Conservation (phyloP, 2,329 filamentous ascomycete species). For the Trichoderma koningii region DNA sequence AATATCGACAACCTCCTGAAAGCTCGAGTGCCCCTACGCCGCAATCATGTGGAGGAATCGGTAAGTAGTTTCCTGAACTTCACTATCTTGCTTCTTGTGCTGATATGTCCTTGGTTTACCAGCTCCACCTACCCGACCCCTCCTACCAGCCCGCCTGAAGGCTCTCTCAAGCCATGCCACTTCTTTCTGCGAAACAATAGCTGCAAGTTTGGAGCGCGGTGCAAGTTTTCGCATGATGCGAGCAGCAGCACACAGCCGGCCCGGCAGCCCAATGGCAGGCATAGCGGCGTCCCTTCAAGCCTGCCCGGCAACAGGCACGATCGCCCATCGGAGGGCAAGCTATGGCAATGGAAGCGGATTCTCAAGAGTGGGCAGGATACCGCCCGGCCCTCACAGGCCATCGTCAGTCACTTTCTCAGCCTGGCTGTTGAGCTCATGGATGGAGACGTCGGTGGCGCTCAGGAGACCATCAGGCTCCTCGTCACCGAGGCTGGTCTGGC, state of each 20-base stretch:
- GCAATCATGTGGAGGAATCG: neutral
- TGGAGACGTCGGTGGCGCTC: constrained; percentile 30
- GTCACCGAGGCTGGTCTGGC: constrained; percentile 36
- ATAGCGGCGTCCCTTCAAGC: neutral
- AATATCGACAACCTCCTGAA: neutral
- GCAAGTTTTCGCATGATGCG: constrained; percentile 25
- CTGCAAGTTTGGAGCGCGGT: constrained; percentile 29
- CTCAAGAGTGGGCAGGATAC: constrained; percentile 8
- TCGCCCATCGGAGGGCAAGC: constrained; percentile 28
- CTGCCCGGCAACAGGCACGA: neutral
- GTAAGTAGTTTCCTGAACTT: neutral
- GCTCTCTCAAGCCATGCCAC: constrained; percentile 16
- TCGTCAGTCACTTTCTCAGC: constrained; percentile 29
- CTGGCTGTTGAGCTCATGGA: constrained; percentile 32
- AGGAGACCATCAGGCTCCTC: constrained; percentile 33
- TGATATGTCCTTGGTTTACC: neutral
- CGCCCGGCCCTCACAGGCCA: constrained; percentile 1
- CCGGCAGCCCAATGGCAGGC: neutral
- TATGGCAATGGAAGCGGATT: constrained; percentile 31
- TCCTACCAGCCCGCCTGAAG: neutral
- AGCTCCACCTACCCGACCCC: neutral
- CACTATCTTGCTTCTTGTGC: neutral
- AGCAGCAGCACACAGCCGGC: neutral
- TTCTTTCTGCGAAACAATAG: constrained; percentile 11
- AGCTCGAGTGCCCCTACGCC: neutral